These are phyloP conservation scores for Tulasnella sp. DNA, from an alignment of 768 basidiomycete species.

Conservation along the genomic window DNA sequence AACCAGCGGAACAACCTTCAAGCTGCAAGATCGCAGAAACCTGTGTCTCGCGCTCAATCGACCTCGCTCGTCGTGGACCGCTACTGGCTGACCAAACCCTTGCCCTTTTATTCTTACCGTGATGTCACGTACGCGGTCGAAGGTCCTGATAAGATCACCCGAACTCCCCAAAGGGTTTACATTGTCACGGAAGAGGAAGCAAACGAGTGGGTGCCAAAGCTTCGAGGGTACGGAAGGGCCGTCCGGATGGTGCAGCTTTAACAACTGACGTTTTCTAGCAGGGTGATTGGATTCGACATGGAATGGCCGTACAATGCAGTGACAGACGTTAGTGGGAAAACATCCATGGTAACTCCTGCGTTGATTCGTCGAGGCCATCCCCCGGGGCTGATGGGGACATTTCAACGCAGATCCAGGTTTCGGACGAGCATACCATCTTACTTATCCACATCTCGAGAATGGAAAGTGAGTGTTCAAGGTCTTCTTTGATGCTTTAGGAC, in stretches of 20 bases:
- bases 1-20: not conserved
- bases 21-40: not conserved
- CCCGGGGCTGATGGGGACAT: not conserved
- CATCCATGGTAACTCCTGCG: not conserved
- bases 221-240: not conserved
- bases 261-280: not conserved
- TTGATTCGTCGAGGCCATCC: not conserved
- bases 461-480: slow-evolving; percentile 32
- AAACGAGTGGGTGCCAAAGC: not conserved
- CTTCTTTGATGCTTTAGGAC: not conserved
- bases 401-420: slow-evolving; percentile 34
- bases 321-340: not conserved
- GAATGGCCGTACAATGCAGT: not conserved
- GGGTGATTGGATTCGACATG: not conserved
- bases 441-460: slow-evolving; percentile 44
- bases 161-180: not conserved
- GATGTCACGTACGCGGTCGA: not conserved
- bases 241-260: not conserved
- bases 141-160: not conserved
- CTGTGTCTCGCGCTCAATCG: no score
- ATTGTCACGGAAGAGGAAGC: not conserved
- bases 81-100: not conserved
- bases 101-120: not conserved
- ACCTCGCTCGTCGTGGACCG: not conserved
- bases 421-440: slow-evolving; percentile 38